Evolutionary conservation across 2,329 filamentous ascomycete genomes (phyloP), one percentile per base, ranked within the genome.

Genomic region (Microsporum canis): DNA sequence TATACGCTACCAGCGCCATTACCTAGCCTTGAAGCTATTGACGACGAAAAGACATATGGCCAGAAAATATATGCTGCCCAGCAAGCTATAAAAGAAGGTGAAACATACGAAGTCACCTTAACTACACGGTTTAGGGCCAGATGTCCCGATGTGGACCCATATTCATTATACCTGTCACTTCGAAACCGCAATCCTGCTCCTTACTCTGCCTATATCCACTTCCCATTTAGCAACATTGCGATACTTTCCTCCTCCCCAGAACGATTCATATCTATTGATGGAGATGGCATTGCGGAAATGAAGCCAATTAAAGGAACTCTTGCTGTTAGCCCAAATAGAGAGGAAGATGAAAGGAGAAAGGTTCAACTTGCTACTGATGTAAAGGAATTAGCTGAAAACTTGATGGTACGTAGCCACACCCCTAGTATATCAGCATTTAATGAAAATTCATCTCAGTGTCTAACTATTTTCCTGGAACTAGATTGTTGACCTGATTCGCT

Each of bases 281-380:
- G 80, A 45, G 66, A 69, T 10, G 74, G 73, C 0, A 72, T 70
- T 3, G 66, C 78, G 1, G 74, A 77, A 63, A 94, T 96, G 80
- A 85, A 91, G 5, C 92, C 92, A 0, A 97, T 97, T 84, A 97
- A 97, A 77, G 92, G 92, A 56, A 97, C 92, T 0, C 90, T 96
- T n/a, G 86, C 86, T 67, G 95, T 95, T 68, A 83, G 82, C 0
- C 77, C 79, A 0, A 79, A 78, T 1, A 84, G 87, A 41, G 94
- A 87, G 0, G 78, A 88, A n/a, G 82, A 80, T 3, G 82, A 88
- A 68, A 91, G 92, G 0, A 84, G 86, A 63, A 76, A 77, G 33
- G 41, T 59, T 34, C 58, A 60, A 14, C 83, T 95, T 43, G 82
- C 96, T 12, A 84, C 87, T 61, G 82, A 89, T 0, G 87, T 88